A percentile compares a stretch with the other conserved stretches of the same genome.
These are phyloP conservation scores for Trichomonas vaginalis DNA, from an alignment of 208 protist genomes.

Conservation along the genomic window DNA sequence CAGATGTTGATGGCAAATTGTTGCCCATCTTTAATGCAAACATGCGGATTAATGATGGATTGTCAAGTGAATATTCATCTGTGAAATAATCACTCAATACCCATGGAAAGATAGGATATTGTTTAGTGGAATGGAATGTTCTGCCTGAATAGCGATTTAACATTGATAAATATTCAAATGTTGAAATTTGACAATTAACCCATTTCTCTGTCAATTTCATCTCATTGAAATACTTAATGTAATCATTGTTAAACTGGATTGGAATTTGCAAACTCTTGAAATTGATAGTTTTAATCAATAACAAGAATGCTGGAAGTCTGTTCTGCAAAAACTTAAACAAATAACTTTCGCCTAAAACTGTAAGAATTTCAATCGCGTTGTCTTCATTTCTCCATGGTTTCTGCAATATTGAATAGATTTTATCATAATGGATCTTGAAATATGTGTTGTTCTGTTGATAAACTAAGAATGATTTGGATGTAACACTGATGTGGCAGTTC, in stretches of 20 bases:
- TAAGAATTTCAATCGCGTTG: not conserved
- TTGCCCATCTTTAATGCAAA: not conserved
- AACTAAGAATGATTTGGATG: not conserved
- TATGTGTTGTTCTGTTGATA: not conserved
- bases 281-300: not conserved
- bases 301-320: not conserved
- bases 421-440: not conserved
- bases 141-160: not conserved
- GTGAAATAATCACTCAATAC: not conserved
- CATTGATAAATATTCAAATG: not conserved
- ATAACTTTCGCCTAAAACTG: not conserved
- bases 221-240: not conserved
- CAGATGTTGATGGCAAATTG: not conserved
- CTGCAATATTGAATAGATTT: not conserved
- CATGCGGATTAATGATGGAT: not conserved
- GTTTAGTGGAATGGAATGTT: not conserved
- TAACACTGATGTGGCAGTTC: not conserved
- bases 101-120: not conserved
- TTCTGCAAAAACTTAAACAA: not conserved
- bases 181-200: not conserved
- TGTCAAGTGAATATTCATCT: not conserved
- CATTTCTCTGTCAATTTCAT: not conserved
- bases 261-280: not conserved
- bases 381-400: not conserved
- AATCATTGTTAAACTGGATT: not conserved